Evolutionary conservation across 106 monocot species (phyloP).

Genomic region (Dendrobium nobile): DNA sequence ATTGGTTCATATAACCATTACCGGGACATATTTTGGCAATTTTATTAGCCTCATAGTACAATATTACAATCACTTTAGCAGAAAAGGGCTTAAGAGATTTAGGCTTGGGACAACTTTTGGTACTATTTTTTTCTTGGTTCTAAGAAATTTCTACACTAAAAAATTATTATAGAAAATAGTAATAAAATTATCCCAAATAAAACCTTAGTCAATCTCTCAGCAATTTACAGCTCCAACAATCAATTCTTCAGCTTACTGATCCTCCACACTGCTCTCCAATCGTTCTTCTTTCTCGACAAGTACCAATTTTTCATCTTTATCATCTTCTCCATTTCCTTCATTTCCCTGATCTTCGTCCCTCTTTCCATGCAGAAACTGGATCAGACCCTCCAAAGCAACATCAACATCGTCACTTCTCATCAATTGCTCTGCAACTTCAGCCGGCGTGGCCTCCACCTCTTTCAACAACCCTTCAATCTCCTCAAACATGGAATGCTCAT

Average conservation of each 20-base stretch:
- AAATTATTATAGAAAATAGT: no score
- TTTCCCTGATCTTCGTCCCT: background rate
- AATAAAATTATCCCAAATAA: no score
- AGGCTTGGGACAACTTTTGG: no score
- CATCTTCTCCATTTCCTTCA: background rate
- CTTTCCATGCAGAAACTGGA: background rate
- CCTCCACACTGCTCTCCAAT: background rate
- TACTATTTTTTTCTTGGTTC: no score
- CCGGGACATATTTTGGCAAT: no score
- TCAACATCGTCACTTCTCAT: background rate
- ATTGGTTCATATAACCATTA: no score
- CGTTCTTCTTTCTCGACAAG: background rate
- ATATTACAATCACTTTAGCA: no score
- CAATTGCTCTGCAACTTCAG: background rate
- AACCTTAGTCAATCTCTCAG: no score
- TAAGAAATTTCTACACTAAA: no score
- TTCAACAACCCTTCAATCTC: background rate
- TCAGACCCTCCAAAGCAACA: background rate
- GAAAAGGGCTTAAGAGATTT: no score
- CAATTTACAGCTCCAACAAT: no score
- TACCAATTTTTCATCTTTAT: background rate
- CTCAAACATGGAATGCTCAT: slow-evolving; percentile 2
- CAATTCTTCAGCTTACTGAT: background rate
- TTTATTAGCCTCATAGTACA: no score
- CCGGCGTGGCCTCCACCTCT: background rate